A percentile compares a stretch with the other conserved stretches of the same genome.
phyloP scores from a whole-genome alignment of 192 early-diverging fungal genomes.

The Backusella westeae region DNA sequence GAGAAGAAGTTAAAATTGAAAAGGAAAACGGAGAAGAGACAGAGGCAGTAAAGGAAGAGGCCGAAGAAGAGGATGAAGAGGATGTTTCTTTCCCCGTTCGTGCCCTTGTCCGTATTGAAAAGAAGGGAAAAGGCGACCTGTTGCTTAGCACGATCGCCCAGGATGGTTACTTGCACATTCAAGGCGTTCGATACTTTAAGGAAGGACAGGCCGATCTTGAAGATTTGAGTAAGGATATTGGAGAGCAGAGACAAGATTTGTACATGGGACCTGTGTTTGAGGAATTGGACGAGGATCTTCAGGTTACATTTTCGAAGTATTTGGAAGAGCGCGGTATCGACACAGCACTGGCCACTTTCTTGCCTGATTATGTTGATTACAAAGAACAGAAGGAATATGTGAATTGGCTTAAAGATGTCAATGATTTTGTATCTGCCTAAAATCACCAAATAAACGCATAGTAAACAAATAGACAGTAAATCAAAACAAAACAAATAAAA shows the following conservation, averaged over 20 bases:
- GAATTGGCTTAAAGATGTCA: slow-evolving; percentile 81
- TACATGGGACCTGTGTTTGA: slow-evolving; percentile 89
- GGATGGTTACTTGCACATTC: slow-evolving; percentile 82
- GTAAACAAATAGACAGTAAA: neutral
- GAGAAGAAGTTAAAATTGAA: slow-evolving; percentile 2
- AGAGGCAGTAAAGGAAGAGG: slow-evolving; percentile 4
- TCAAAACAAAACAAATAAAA: neutral
- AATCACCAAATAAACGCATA: neutral
- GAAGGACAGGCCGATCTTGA: slow-evolving; percentile 37
- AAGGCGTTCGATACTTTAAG: slow-evolving; percentile 66
- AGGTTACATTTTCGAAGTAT: slow-evolving; percentile 65
- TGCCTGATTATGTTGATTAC: slow-evolving; percentile 86
- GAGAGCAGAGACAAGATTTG: slow-evolving; percentile 71
- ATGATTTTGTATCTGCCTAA: slow-evolving; percentile 69
- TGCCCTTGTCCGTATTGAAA: slow-evolving; percentile 77
- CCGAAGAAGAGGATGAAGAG: slow-evolving; percentile 58
- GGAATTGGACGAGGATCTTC: slow-evolving; percentile 80
- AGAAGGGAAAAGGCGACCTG: slow-evolving; percentile 68
- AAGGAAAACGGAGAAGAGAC: neutral
- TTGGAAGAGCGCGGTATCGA: slow-evolving; percentile 89
- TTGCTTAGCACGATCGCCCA: slow-evolving; percentile 73
- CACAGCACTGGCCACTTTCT: slow-evolving; percentile 77
- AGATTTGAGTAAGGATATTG: slow-evolving; percentile 48
- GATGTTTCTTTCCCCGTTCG: slow-evolving; percentile 65
- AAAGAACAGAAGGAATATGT: slow-evolving; percentile 97